Percentiles rank a stretch among this genome's conserved stretches.
phyloP scores from a whole-genome alignment of 768 basidiomycete species.

The Pleurotus djamor region DNA sequence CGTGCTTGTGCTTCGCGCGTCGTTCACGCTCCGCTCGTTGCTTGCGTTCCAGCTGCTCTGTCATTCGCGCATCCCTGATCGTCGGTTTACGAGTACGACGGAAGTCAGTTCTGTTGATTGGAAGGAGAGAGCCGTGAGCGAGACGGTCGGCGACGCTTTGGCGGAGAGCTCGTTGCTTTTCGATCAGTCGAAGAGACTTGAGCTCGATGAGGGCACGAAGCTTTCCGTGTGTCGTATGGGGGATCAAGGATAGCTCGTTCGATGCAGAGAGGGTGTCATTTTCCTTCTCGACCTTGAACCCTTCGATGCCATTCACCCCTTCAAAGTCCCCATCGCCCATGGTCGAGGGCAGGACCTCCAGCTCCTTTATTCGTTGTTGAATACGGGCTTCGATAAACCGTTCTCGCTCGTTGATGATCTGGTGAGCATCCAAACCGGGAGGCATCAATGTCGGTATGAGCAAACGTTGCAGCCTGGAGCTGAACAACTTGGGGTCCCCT shows the following conservation, averaged over 20 bases:
- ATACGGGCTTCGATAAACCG: constrained; percentile 89
- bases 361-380: constrained; percentile 84
- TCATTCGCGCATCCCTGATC: constrained; percentile 84
- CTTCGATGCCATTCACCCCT: constrained; percentile 34
- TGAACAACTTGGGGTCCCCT: constrained; percentile 58
- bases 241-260: constrained; percentile 34
- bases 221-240: constrained; percentile 75
- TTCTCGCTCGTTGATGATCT: constrained; percentile 89
- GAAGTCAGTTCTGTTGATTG: constrained; percentile 91
- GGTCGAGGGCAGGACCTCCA: constrained; percentile 76
- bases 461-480: constrained; percentile 74
- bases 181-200: constrained; percentile 82
- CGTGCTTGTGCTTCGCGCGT: constrained; percentile 93
- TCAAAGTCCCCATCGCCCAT: constrained; percentile 76
- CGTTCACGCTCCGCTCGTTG: constrained; percentile 92
- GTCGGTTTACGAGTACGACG: constrained; percentile 82
- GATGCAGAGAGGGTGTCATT: constrained; percentile 25
- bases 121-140: constrained; percentile 83
- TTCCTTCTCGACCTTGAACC: constrained; percentile 44
- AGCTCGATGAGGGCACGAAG: constrained; percentile 91
- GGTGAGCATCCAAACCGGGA: constrained; percentile 86
- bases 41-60: constrained; percentile 86
- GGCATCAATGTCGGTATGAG: constrained; percentile 91
- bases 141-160: constrained; percentile 85
- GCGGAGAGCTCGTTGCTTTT: constrained; percentile 88